phyloP scores from a whole-genome alignment of 495 filamentous ascomycete genomes.

The Aspergillus carlsbadensis region DNA sequence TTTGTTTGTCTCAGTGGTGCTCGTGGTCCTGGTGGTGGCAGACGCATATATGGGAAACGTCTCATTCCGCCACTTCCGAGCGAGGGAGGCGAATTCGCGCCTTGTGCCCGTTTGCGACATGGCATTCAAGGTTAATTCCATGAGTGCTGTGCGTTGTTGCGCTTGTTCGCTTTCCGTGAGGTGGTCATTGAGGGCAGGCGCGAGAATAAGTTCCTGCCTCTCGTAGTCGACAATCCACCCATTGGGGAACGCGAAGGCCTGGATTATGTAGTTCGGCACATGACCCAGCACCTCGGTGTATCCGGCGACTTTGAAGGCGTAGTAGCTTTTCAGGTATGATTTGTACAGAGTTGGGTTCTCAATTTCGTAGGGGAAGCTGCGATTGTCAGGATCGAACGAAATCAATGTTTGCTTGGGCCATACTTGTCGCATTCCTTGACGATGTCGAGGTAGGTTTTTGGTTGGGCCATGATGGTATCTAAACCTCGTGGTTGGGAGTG shows the following conservation, averaged over 20 bases:
- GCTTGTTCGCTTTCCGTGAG: not conserved
- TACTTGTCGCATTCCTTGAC: slow-evolving; percentile 55
- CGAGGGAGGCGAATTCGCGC: slow-evolving; percentile 62
- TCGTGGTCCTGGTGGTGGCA: not conserved
- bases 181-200: slow-evolving; percentile 14
- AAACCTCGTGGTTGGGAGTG: too few species aligned
- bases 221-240: slow-evolving; percentile 44
- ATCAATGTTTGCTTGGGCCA: too few species aligned
- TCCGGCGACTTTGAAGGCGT: slow-evolving; percentile 44
- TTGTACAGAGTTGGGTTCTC: slow-evolving; percentile 32
- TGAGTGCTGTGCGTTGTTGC: not conserved
- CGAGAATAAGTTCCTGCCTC: slow-evolving; percentile 36
- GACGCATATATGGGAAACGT: slow-evolving; percentile 42
- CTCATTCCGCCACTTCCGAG: slow-evolving; percentile 54
- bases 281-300: slow-evolving; percentile 51
- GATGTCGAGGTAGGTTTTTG: slow-evolving; percentile 33
- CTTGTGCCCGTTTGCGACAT: slow-evolving; percentile 34
- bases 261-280: slow-evolving; percentile 48
- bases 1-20: too few species aligned
- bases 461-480: too few species aligned
- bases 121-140: not conserved
- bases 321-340: slow-evolving; percentile 27
- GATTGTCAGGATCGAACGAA: too few species aligned
- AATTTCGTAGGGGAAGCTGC: slow-evolving; percentile 59
- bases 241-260: slow-evolving; percentile 45